These are phyloP conservation scores for Hortaea werneckii DNA, from an alignment of 2,329 filamentous ascomycete genomes.

Conservation along the genomic window DNA sequence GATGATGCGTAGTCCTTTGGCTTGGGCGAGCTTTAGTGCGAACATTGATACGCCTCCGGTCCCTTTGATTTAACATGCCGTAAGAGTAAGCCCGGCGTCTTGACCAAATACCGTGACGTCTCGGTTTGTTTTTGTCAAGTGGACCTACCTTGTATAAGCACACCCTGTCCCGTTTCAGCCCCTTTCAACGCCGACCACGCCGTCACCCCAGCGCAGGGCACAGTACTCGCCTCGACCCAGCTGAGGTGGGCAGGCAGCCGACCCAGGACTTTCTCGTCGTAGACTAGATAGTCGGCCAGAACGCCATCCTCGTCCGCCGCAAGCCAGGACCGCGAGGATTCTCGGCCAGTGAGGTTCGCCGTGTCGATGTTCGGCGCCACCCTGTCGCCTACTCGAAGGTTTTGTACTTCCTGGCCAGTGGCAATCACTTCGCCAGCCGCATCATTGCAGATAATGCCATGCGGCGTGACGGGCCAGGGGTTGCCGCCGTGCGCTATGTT, in stretches of 20 bases:
- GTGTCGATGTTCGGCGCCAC: constrained; percentile 29
- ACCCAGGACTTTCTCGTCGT: neutral
- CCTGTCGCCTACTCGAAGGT: constrained; percentile 12
- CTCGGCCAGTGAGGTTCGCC: constrained; percentile 30
- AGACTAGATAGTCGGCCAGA: neutral
- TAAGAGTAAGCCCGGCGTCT: too few species aligned
- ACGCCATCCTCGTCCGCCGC: neutral
- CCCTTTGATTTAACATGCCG: neutral
- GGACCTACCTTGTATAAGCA: constrained; percentile 34
- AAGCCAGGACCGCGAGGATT: constrained; percentile 4
- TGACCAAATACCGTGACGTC: neutral
- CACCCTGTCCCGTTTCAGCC: constrained; percentile 28
- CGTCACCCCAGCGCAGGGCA: constrained; percentile 37
- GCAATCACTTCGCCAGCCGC: constrained; percentile 21
- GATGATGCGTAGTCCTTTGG: constrained; percentile 26
- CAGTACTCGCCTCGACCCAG: neutral
- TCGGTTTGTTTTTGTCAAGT: neutral
- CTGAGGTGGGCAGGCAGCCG: neutral
- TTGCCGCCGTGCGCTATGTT: constrained; percentile 26
- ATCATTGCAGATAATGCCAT: constrained; percentile 24
- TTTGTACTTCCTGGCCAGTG: constrained; percentile 10
- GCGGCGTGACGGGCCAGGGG: constrained; percentile 19
- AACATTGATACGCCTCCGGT: constrained; percentile 20
- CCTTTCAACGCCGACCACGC: constrained; percentile 36
- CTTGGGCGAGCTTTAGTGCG: constrained; percentile 19